phyloP scores from a whole-genome alignment of 2,329 filamentous ascomycete genomes.

The Neofusicoccum kwambonambiense region DNA sequence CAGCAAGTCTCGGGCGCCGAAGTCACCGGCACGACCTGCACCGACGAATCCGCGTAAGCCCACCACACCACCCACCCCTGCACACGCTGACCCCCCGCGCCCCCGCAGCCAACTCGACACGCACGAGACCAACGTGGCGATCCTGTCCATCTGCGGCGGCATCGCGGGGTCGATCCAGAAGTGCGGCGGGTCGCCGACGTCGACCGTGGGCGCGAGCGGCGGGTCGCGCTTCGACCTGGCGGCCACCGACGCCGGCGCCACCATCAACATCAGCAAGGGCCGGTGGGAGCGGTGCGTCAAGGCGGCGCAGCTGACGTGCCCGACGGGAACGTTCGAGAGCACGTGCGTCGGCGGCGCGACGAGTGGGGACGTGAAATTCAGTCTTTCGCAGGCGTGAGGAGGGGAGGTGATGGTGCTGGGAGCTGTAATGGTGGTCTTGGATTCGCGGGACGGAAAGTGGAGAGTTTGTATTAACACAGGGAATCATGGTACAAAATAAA shows the following conservation, averaged over 20 bases:
- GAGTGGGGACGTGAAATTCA: constrained; percentile 47
- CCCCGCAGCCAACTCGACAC: constrained; percentile 24
- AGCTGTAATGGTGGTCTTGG: not conserved
- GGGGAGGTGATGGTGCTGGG: not conserved
- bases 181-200: constrained; percentile 47
- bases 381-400: constrained; percentile 20
- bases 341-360: constrained; percentile 51
- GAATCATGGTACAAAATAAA: not conserved
- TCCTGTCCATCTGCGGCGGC: constrained; percentile 51
- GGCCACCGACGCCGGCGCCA: constrained; percentile 40
- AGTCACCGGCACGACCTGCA: constrained; percentile 35
- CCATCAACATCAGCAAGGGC: constrained; percentile 55
- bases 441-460: not conserved
- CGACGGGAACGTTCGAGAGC: constrained; percentile 49
- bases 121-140: constrained; percentile 38
- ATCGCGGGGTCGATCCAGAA: constrained; percentile 48
- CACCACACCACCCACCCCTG: constrained; percentile 23
- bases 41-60: constrained; percentile 29
- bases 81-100: too few relatives aligned
- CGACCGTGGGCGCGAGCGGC: constrained; percentile 48
- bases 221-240: constrained; percentile 51
- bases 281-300: constrained; percentile 56
- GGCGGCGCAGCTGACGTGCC: constrained; percentile 53
- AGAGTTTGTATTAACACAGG: constrained; percentile 11
- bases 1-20: constrained; percentile 27